Evolutionary conservation across 2,329 filamentous ascomycete species (phyloP).

Genomic region (Furcasterigmium furcatum): DNA sequence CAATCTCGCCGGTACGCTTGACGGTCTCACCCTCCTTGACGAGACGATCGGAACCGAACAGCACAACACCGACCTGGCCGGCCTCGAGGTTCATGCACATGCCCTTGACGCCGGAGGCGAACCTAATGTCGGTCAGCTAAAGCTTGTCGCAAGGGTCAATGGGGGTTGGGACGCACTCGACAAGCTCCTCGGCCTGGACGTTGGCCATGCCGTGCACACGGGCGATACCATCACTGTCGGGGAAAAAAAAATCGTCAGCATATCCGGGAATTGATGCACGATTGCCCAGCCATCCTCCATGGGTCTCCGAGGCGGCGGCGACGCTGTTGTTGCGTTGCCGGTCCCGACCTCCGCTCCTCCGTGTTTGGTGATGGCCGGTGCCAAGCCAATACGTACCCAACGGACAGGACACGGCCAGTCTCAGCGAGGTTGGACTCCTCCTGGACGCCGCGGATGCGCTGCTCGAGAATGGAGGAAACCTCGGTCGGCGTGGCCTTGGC

Average conservation of each 20-base stretch:
- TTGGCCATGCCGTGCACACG: conserved; percentile 99
- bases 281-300: conserved; percentile 7
- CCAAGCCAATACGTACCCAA: conserved; percentile 72
- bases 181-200: conserved; percentile 99
- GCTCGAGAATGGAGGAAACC: conserved; percentile 98
- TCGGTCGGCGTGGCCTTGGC: conserved; percentile 95
- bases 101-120: conserved; percentile 99
- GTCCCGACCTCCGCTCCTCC: conserved; percentile 1
- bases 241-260: conserved; percentile 8
- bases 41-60: conserved; percentile 99
- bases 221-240: conserved; percentile 94
- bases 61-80: conserved; percentile 99
- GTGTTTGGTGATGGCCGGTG: conserved; percentile 2
- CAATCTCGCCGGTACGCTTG: conserved; percentile 99
- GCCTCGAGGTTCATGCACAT: conserved; percentile 99
- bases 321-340: conserved; percentile 2
- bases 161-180: conserved; percentile 72
- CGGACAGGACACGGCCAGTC: conserved; percentile 97
- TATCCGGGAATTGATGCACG: neutral
- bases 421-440: conserved; percentile 95
- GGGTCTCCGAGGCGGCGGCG: conserved; percentile 2
- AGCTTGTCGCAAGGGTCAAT: conserved; percentile 6
- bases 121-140: conserved; percentile 52
- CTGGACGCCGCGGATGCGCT: conserved; percentile 97
- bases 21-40: conserved; percentile 99